These are phyloP conservation scores for Tolypocladium pustulatum DNA, from an alignment of 2,329 filamentous ascomycete genomes.

Conservation along the genomic window DNA sequence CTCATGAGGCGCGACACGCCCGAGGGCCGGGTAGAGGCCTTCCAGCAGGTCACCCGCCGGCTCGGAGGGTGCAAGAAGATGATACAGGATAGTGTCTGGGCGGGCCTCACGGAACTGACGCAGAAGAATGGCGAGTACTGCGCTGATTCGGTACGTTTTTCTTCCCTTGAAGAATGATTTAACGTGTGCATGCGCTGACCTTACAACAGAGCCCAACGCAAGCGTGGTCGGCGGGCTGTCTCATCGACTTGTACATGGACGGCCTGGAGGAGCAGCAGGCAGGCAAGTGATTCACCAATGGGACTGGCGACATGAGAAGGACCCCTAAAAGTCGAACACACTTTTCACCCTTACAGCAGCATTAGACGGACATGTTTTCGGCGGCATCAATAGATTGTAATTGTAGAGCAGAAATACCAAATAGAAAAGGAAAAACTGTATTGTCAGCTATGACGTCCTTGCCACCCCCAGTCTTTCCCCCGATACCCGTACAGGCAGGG, in stretches of 20 bases:
- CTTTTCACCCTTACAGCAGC: background rate
- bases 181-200: constrained; percentile 3
- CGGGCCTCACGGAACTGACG: constrained; percentile 83
- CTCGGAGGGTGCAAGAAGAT: constrained; percentile 77
- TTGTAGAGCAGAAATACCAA: background rate
- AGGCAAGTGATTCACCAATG: background rate
- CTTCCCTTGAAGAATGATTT: background rate
- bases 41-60: constrained; percentile 85
- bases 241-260: constrained; percentile 95
- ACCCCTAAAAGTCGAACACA: background rate
- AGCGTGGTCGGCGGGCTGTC: constrained; percentile 88
- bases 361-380: background rate
- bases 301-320: background rate
- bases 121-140: constrained; percentile 81
- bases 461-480: background rate
- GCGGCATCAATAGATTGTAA: background rate
- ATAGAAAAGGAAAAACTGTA: background rate
- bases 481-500: background rate
- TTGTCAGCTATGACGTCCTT: background rate
- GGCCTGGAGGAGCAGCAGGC: constrained; percentile 46
- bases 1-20: constrained; percentile 50
- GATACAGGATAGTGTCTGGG: constrained; percentile 74
- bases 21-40: constrained; percentile 70
- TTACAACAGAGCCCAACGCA: constrained; percentile 71
- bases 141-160: constrained; percentile 65